Evolutionary conservation across 495 filamentous ascomycete genomes (phyloP).

Genomic region (Tuber microsphaerosporum): DNA sequence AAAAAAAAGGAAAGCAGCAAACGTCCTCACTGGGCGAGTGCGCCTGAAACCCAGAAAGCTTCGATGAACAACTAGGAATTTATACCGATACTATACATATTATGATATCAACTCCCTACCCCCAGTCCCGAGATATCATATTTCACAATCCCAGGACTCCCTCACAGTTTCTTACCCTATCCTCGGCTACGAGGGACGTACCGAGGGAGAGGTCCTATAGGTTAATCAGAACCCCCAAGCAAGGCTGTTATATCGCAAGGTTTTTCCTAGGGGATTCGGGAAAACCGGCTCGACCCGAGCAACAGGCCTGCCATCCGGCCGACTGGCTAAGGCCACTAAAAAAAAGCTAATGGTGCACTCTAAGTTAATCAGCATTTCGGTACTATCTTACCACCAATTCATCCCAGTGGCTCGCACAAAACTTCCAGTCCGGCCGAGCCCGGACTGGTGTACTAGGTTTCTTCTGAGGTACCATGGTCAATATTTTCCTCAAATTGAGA

Average conservation of each 20-base stretch:
- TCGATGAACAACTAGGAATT: neutral
- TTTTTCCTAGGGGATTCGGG: neutral
- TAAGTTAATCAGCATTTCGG: neutral
- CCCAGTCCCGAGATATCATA: slow-evolving; percentile 2
- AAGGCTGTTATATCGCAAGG: neutral
- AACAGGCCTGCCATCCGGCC: neutral
- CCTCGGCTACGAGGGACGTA: neutral
- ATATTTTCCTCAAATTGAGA: neutral
- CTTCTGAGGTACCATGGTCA: neutral
- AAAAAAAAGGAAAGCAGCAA: neutral
- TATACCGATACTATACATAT: neutral
- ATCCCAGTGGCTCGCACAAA: neutral
- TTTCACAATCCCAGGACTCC: neutral
- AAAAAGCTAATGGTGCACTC: neutral
- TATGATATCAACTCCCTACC: neutral
- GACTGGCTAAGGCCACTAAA: neutral
- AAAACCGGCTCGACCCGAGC: neutral
- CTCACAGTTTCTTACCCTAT: neutral
- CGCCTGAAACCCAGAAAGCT: neutral
- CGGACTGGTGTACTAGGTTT: neutral
- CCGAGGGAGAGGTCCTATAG: neutral
- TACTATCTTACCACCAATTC: neutral
- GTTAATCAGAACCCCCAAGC: neutral
- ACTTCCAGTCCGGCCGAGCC: neutral
- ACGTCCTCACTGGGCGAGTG: neutral